phyloP scores from a whole-genome alignment of 306 rosid species.

The Pueraria montana region DNA sequence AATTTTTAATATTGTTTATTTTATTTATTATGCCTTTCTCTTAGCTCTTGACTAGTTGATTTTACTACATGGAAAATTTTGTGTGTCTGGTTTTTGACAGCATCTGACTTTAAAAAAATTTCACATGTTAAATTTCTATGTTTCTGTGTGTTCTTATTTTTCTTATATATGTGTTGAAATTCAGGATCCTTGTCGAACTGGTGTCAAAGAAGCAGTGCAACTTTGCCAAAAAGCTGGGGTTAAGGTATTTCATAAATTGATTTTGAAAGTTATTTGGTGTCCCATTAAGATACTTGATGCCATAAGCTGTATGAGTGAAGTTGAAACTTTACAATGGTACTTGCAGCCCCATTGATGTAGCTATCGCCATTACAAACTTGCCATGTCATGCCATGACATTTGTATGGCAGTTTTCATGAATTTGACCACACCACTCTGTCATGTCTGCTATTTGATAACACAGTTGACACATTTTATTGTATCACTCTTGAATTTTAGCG shows the following conservation, averaged over 20 bases:
- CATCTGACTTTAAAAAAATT: constrained; percentile 14
- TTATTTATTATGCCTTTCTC: constrained; percentile 34
- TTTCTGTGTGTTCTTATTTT: not conserved
- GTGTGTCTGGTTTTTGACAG: not conserved
- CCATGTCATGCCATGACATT: not conserved
- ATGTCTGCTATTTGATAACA: not conserved
- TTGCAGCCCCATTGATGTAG: not conserved
- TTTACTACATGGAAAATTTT: not conserved
- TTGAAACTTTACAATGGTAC: not conserved
- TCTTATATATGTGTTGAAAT: constrained; percentile 36
- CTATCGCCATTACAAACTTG: not conserved
- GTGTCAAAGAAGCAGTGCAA: constrained; percentile 75
- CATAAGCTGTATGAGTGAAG: not conserved
- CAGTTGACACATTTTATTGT: not conserved
- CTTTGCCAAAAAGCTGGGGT: constrained; percentile 96
- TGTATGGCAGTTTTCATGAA: not conserved
- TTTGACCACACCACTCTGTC: not conserved
- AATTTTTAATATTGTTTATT: constrained; percentile 16
- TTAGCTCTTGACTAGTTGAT: not conserved
- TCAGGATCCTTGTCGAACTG: constrained; percentile 95
- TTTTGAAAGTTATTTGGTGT: constrained; percentile 30
- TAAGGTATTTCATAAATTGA: constrained; percentile 64
- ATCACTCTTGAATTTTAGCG: not conserved
- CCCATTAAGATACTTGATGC: not conserved
- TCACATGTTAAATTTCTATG: not conserved